phyloP scores from a whole-genome alignment of 139 green algal species.

The Micractinium conductrix region DNA sequence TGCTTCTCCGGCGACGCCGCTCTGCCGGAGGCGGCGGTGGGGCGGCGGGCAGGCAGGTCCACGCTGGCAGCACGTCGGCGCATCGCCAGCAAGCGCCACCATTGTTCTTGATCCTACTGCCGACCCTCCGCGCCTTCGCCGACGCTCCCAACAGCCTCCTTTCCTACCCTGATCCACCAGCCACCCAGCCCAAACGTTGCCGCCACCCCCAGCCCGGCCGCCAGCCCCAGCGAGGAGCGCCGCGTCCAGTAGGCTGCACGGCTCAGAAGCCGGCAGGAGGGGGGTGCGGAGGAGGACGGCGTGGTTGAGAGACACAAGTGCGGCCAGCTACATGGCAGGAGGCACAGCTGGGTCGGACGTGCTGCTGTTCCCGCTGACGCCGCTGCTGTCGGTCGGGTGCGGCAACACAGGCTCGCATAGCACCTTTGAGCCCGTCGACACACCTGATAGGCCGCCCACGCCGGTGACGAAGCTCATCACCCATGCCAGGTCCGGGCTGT shows the following conservation, averaged over 20 bases:
- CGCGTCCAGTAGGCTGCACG: slow-evolving; percentile 25
- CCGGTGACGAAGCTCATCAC: slow-evolving; percentile 42
- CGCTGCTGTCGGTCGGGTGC: too few species aligned
- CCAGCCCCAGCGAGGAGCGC: slow-evolving; percentile 12
- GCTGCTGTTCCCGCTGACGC: not conserved
- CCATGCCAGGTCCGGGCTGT: slow-evolving; percentile 32
- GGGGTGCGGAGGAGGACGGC: not conserved
- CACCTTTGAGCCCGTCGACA: too few species aligned
- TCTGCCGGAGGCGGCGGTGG: too few species aligned
- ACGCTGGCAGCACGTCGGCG: too few species aligned
- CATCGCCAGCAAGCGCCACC: too few species aligned
- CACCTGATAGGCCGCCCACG: slow-evolving; percentile 28
- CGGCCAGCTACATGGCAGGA: not conserved
- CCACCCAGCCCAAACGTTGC: slow-evolving; percentile 15
- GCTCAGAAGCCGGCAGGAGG: not conserved
- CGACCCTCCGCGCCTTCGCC: too few species aligned
- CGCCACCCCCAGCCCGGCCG: slow-evolving; percentile 2
- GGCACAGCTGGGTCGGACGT: not conserved
- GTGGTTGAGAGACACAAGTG: not conserved
- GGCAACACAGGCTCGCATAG: too few species aligned
- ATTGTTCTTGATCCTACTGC: too few species aligned
- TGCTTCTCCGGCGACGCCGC: slow-evolving; percentile 20
- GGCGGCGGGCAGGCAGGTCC: too few species aligned
- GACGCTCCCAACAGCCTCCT: too few species aligned
- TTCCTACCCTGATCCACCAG: slow-evolving; percentile 11